phyloP scores from a whole-genome alignment of 305 asterid species.

The Salvia sclarea region DNA sequence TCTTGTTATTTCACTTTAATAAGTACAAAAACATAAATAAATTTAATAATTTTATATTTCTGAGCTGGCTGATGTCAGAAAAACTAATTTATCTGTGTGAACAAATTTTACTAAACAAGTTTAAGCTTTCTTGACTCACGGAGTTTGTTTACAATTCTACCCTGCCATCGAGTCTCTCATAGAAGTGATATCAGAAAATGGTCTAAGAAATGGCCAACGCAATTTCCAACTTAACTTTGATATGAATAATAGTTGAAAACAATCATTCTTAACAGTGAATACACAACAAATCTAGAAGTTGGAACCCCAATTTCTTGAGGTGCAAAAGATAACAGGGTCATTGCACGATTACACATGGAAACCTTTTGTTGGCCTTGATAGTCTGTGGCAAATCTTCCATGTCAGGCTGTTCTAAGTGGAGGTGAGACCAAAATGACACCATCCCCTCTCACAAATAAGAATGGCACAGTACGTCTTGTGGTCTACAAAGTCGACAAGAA shows the following conservation, averaged over 20 bases:
- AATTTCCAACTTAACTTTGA: slow-evolving; percentile 9
- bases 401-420: slow-evolving; percentile 82
- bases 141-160: too few relatives aligned
- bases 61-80: too few relatives aligned
- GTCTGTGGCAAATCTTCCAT: slow-evolving; percentile 21
- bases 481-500: slow-evolving; percentile 44
- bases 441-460: slow-evolving; percentile 92
- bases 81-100: too few relatives aligned
- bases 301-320: slow-evolving; percentile 15
- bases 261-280: slow-evolving; percentile 23
- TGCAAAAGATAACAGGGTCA: background rate
- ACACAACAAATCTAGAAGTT: slow-evolving; percentile 28
- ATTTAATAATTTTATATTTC: too few relatives aligned
- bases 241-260: background rate
- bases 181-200: background rate
- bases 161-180: too few relatives aligned
- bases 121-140: too few relatives aligned
- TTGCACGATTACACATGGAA: slow-evolving; percentile 19
- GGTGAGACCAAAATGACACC: slow-evolving; percentile 96
- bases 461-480: slow-evolving; percentile 72
- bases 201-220: background rate
- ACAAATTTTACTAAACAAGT: too few relatives aligned
- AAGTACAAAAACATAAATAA: too few relatives aligned
- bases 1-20: too few relatives aligned
- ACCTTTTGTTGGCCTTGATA: slow-evolving; percentile 14